Evolutionary conservation across 106 monocot genomes (phyloP).

Genomic region (Allium sativum): DNA sequence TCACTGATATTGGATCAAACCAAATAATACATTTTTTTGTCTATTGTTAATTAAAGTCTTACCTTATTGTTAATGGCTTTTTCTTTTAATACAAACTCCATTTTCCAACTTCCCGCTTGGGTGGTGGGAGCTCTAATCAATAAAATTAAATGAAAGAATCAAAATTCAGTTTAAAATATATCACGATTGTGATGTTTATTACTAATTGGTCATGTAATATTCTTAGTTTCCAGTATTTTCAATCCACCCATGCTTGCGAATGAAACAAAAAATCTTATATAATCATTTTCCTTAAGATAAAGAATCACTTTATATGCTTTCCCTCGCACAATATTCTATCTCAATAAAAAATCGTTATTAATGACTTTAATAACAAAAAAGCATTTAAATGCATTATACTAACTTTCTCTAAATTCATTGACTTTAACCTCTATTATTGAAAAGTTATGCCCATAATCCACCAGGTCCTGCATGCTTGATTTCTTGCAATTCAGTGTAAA

Average conservation of each 20-base stretch:
- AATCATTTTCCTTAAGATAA: slow-evolving; percentile 38
- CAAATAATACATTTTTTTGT: slow-evolving; percentile 49
- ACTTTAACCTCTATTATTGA: no score
- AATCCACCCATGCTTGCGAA: slow-evolving; percentile 62
- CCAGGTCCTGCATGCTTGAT: no score
- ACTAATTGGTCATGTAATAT: slow-evolving; percentile 31
- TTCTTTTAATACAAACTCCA: slow-evolving; percentile 43
- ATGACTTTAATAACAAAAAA: no score
- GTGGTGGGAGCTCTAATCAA: neutral
- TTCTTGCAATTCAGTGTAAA: no score
- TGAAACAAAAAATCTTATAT: slow-evolving; percentile 46
- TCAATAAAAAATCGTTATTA: neutral
- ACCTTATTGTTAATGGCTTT: slow-evolving; percentile 35
- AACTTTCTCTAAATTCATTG: no score
- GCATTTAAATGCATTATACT: no score
- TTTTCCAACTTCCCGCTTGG: slow-evolving; percentile 26
- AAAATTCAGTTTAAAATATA: neutral
- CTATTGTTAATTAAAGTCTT: slow-evolving; percentile 67
- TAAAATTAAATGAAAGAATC: neutral
- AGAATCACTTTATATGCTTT: slow-evolving; percentile 53
- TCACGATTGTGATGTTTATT: neutral
- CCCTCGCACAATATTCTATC: slow-evolving; percentile 69
- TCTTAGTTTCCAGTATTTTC: slow-evolving; percentile 40
- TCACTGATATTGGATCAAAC: slow-evolving; percentile 73
- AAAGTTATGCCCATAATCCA: no score